Base-by-base conservation (phyloP, 495 filamentous ascomycete species). In the Aspergillus indologenus region DNA sequence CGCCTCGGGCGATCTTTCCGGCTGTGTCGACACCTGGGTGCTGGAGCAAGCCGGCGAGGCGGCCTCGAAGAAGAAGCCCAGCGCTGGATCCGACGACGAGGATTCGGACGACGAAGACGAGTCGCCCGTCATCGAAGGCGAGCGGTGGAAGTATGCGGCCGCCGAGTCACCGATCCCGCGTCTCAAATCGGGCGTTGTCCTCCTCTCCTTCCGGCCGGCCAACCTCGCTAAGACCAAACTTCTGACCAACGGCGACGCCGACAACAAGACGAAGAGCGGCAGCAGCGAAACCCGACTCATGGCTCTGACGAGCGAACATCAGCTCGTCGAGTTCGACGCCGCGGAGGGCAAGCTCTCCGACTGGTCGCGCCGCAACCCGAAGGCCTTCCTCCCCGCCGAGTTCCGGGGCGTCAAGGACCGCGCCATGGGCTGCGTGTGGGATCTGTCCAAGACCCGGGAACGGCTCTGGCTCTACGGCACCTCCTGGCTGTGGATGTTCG, bases 401-500 rank as follows among this genome's bases (percentile, higher is more conserved):
- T 94, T 93, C 74, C 77, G 76, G 45, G 76, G 81, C 31, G 80
- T 89, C 24, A 81, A 85, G 50, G 90, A 96, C 69, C 80, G 88
- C 44, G 87, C 87, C 19, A 90, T 91, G 75, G 91, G 92, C 18
- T 85, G 86, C 46, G 67, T 96, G 20, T 99, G 95, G 92, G 90
- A 96, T 67, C 73, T 88, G 2, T 75, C 73, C 22, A 65, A 71
- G 1, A 63, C 65, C 17, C 77, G 76, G 15, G 78, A 88, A 54
- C 81, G 92, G 5, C 71, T 93, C 2, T 98, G 94, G 92, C 70
- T 97, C 8, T 96, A 93, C 68, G 92, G 91, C 12, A 79, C 80
- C 8, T 84, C 83, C 0, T 97, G 91, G 83, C 68, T 99, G 54
- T 96, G 88, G 81, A 98, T 98, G 92, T 83, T 98, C 59, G 91